These are phyloP conservation scores for Pigoraptor vietnamica DNA, from an alignment of 78 protist species.

Conservation along the genomic window DNA sequence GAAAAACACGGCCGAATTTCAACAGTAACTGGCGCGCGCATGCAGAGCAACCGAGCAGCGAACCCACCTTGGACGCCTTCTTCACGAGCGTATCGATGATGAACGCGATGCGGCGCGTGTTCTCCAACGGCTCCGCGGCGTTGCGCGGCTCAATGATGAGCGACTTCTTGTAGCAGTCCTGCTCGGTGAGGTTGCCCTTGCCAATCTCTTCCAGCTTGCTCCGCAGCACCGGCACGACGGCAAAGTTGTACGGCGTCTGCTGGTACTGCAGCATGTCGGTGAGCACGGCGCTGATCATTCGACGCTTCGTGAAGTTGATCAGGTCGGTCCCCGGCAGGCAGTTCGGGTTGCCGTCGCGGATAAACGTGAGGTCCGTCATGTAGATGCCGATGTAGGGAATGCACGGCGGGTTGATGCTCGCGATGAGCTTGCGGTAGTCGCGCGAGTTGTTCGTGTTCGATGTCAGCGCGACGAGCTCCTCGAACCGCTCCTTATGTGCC, in stretches of 20 bases:
- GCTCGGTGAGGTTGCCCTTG: background rate
- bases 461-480: background rate
- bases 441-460: background rate
- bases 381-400: constrained; percentile 65
- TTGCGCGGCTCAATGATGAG: background rate
- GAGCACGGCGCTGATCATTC: background rate
- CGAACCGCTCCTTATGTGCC: background rate
- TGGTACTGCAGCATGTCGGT: background rate
- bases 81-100: background rate
- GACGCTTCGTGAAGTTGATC: background rate
- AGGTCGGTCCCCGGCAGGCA: background rate
- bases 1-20: background rate
- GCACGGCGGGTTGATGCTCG: constrained; percentile 40
- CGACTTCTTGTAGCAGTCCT: background rate
- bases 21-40: background rate
- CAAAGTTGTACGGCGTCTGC: background rate
- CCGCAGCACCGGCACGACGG: background rate
- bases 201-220: background rate
- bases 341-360: constrained; percentile 63
- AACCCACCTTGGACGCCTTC: background rate
- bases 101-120: background rate
- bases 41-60: background rate
- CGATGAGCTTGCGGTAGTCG: background rate
- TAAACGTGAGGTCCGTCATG: constrained; percentile 64
- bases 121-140: background rate